These are phyloP conservation scores for Bacterosira constricta DNA, from an alignment of 108 stramenopile genomes.

Conservation along the genomic window DNA sequence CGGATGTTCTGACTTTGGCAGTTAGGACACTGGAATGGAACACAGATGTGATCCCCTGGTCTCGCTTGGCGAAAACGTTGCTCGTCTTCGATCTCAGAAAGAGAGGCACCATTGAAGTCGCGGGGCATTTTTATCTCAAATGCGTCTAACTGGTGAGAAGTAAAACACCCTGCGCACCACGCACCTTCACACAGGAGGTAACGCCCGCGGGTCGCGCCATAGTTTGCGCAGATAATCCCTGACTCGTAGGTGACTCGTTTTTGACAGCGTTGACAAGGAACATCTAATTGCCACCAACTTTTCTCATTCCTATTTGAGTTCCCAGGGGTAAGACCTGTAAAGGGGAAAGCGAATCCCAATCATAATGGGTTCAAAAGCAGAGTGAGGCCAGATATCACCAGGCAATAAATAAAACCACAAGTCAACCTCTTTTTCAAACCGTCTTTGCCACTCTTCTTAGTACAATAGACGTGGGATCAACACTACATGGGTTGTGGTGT, in stretches of 20 bases:
- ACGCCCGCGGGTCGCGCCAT: slow-evolving; percentile 4
- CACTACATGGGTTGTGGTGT: not conserved
- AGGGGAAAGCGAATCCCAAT: slow-evolving; percentile 1
- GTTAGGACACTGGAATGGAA: slow-evolving; percentile 1
- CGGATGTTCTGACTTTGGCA: slow-evolving; percentile 7
- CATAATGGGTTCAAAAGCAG: not conserved
- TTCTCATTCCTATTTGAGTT: not conserved
- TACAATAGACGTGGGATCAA: not conserved
- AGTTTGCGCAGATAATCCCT: too few relatives aligned
- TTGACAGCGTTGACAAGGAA: not conserved
- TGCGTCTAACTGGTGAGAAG: not conserved
- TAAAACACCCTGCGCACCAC: slow-evolving; percentile 14
- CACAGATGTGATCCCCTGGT: slow-evolving; percentile 11
- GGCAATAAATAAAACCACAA: slow-evolving; percentile 6
- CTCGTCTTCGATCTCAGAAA: not conserved
- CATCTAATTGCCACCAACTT: not conserved
- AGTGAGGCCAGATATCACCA: slow-evolving; percentile 3
- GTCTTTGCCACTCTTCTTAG: slow-evolving; percentile 2
- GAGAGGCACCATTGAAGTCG: not conserved
- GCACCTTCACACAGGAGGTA: not conserved
- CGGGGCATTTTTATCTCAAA: not conserved
- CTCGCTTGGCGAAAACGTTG: slow-evolving; percentile 1
- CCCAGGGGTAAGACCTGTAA: not conserved
- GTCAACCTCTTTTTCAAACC: slow-evolving; percentile 3
- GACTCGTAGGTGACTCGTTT: not conserved